These are phyloP conservation scores for Pseudonectria buxi DNA, from an alignment of 2,329 filamentous ascomycete species.

Conservation along the genomic window DNA sequence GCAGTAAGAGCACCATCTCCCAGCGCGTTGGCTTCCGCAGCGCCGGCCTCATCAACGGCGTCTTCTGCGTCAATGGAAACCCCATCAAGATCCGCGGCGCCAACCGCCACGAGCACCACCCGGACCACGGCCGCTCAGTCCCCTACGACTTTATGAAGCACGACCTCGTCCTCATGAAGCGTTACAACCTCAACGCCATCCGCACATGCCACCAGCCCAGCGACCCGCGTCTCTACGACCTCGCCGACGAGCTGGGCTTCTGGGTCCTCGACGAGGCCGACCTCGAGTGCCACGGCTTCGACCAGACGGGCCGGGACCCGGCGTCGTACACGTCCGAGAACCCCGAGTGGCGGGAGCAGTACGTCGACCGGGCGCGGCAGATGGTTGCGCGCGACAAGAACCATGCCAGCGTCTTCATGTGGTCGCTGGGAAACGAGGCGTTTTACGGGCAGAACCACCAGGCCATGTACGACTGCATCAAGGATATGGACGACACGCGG, in stretches of 20 bases:
- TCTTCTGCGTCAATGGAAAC: conserved; percentile 58
- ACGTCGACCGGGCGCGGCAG: conserved; percentile 58
- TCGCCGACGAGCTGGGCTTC: conserved; percentile 57
- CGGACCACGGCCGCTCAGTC: conserved; percentile 54
- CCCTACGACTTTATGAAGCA: conserved; percentile 52
- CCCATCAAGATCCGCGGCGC: conserved; percentile 60
- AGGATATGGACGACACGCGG: conserved; percentile 44
- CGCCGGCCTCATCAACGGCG: conserved; percentile 53
- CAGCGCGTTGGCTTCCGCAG: conserved; percentile 59
- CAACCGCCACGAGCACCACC: conserved; percentile 66
- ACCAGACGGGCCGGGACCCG: conserved; percentile 22
- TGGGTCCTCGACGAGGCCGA: conserved; percentile 56
- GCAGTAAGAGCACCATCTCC: conserved; percentile 29
- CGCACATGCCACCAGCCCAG: conserved; percentile 62
- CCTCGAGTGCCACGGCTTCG: conserved; percentile 48
- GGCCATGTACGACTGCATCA: conserved; percentile 59
- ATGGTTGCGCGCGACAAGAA: conserved; percentile 62
- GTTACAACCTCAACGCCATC: conserved; percentile 63
- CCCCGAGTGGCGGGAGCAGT: conserved; percentile 51
- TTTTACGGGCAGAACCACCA: conserved; percentile 62
- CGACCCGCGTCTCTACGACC: conserved; percentile 52
- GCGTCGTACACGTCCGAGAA: conserved; percentile 50
- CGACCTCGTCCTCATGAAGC: conserved; percentile 61
- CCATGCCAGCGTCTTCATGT: conserved; percentile 59
- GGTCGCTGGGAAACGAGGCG: conserved; percentile 65